Evolutionary conservation across 306 rosid genomes (phyloP).

Genomic region (Sicyos baderoa): DNA sequence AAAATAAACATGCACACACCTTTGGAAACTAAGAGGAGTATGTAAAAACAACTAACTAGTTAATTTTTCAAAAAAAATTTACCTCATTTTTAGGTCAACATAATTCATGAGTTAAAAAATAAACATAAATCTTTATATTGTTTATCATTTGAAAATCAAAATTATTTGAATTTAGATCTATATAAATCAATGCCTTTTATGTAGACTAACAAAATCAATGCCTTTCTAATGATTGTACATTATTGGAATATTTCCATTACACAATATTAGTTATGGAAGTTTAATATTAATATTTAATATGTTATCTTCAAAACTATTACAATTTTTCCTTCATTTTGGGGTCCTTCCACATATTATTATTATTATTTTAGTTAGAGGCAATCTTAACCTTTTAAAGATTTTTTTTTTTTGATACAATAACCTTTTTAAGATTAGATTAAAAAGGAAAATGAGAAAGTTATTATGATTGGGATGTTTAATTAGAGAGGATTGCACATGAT

Average conservation of each 20-base stretch:
- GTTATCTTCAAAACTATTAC: not conserved
- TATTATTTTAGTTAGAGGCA: not conserved
- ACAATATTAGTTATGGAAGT: not conserved
- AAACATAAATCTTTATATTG: not conserved
- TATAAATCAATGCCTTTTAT: not conserved
- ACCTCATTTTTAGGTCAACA: not conserved
- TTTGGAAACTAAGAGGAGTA: too few relatives aligned
- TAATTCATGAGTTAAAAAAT: not conserved
- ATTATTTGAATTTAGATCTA: not conserved
- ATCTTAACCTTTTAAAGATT: not conserved
- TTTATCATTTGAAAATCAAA: not conserved
- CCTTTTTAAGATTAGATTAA: not conserved
- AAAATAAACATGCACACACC: too few relatives aligned
- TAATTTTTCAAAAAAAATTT: too few relatives aligned
- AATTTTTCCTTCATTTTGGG: not conserved
- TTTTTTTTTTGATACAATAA: not conserved
- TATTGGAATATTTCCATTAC: not conserved
- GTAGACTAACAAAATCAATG: not conserved
- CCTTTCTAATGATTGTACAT: not conserved
- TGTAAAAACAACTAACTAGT: too few relatives aligned
- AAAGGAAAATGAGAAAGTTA: slow-evolving; percentile 3
- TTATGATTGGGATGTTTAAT: not conserved
- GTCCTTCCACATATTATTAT: not conserved
- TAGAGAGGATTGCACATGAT: slow-evolving; percentile 11
- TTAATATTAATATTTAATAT: too few relatives aligned